Base-by-base conservation (phyloP, 192 early-diverging fungal genomes). In the Coemansia sp. region DNA sequence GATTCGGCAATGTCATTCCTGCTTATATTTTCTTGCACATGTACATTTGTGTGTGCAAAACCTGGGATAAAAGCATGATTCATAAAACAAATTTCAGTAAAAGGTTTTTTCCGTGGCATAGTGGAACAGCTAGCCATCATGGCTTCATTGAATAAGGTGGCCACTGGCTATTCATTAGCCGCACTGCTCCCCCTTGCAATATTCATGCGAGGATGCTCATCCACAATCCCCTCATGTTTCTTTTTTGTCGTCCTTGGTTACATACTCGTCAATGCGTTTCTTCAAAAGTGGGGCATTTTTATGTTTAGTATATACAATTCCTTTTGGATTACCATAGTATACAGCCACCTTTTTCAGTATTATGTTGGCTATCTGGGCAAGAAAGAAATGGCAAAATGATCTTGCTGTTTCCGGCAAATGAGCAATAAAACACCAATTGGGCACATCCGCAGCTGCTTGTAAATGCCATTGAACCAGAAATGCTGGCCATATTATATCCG, bases 81-180 rank as follows among this genome's bases (percentile, higher is more conserved):
- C 41, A 32, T 4, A n/a, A n/a, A 43, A 46, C 19, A 62, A 46
- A 61, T 25, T 25, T 25, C 25, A 54, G 49, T 55, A 62, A 37
- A 61, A 71, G 48, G 38, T 38, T n/a, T 8, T 25, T 54, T 25
- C 25, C 25, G 71, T 73, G 65, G 71, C 71, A 51, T 43, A 51
- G 56, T 13, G 25, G 14, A 51, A 68, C 60, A 55, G 59, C 65
- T 37, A 49, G 53, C 42, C 49, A 53, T 65, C 39, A 65, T 73
- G 71, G 71, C 71, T 68, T 65, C 9, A 73, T 68, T 73, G 71
- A 73, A 39, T 20, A 67, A 59, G 12, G 61, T 58, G 71, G 61
- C 42, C 54, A 65, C 71, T 64, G 59, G 54, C 58, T 32, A 46
- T 61, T 68, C 43, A 58, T 60, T 59, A 5, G 1, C 37, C 37